Evolutionary conservation across 768 basidiomycete genomes (phyloP).

Genomic region (Agrocybe chaxingu): DNA sequence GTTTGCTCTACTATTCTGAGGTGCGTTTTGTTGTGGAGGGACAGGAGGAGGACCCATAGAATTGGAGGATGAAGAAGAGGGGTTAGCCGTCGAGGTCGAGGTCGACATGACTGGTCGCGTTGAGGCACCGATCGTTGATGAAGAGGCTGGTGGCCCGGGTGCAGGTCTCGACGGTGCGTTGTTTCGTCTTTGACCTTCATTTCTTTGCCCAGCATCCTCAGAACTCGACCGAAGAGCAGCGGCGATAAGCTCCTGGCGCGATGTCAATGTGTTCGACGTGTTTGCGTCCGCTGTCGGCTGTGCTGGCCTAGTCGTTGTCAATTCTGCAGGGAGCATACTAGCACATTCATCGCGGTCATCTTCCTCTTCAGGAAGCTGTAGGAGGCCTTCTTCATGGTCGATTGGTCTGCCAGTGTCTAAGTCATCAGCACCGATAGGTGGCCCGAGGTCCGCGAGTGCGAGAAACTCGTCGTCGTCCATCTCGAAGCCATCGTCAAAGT

Average conservation of each 20-base stretch:
- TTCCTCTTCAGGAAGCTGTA: slow-evolving; percentile 16
- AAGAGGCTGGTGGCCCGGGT: not conserved
- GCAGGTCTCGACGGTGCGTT: not conserved
- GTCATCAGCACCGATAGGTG: slow-evolving; percentile 31
- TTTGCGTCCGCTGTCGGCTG: not conserved
- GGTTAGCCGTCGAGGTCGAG: not conserved
- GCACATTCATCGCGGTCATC: slow-evolving; percentile 5
- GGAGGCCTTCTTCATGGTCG: slow-evolving; percentile 38
- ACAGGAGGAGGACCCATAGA: slow-evolving; percentile 7
- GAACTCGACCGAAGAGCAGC: slow-evolving; percentile 10
- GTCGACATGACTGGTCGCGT: not conserved
- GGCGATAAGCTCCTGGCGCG: slow-evolving; percentile 17
- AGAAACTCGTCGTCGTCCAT: slow-evolving; percentile 70
- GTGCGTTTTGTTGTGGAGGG: slow-evolving; percentile 2
- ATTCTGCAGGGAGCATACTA: slow-evolving; percentile 1
- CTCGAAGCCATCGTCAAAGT: slow-evolving; percentile 36
- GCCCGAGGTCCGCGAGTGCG: slow-evolving; percentile 50
- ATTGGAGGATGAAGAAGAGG: not conserved
- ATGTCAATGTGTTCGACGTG: not conserved
- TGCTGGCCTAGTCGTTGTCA: not conserved
- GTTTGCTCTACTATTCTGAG: slow-evolving; percentile 5
- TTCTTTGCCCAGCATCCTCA: too few species aligned
- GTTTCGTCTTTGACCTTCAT: too few species aligned
- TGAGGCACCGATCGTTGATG: not conserved
- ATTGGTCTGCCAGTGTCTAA: slow-evolving; percentile 34